These are phyloP conservation scores for Mycosphaerella arachidis DNA, from an alignment of 2,329 filamentous ascomycete species.

Conservation along the genomic window DNA sequence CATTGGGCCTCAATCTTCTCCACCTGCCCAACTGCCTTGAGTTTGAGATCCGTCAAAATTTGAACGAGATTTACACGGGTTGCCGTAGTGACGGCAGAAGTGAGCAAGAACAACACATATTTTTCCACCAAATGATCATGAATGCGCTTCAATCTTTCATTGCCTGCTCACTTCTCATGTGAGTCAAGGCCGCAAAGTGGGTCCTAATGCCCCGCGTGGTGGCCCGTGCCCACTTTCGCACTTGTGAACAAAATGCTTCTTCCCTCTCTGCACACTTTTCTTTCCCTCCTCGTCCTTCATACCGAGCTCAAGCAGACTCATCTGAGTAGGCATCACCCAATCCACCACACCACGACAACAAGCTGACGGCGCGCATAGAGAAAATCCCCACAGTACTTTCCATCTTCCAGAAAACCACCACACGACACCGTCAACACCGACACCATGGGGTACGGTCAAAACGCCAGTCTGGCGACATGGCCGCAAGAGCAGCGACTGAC, in stretches of 20 bases:
- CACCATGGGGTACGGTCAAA: slow-evolving; percentile 57
- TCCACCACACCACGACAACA: not conserved
- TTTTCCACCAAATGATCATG: too few species aligned
- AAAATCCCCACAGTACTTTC: slow-evolving; percentile 12
- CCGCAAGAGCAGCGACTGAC: slow-evolving; percentile 33
- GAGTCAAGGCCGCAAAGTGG: too few species aligned
- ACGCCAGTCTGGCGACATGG: slow-evolving; percentile 8
- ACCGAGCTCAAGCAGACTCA: slow-evolving; percentile 26
- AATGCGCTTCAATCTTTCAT: too few species aligned
- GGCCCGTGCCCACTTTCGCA: too few species aligned
- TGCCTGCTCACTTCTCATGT: too few species aligned
- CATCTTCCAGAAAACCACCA: slow-evolving; percentile 18
- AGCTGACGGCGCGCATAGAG: slow-evolving; percentile 1
- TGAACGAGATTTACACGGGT: too few species aligned
- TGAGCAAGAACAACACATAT: too few species aligned
- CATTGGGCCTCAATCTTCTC: too few species aligned
- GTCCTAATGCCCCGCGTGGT: too few species aligned
- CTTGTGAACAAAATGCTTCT: not conserved
- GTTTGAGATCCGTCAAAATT: too few species aligned
- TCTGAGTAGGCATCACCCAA: slow-evolving; percentile 10
- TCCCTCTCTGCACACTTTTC: slow-evolving; percentile 8
- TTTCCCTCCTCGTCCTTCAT: slow-evolving; percentile 16
- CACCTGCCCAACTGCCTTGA: too few species aligned
- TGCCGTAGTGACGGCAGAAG: too few species aligned
- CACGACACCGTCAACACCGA: slow-evolving; percentile 36